phyloP scores from a whole-genome alignment of 148 eudicot genomes.

The Rhododendron henanense region DNA sequence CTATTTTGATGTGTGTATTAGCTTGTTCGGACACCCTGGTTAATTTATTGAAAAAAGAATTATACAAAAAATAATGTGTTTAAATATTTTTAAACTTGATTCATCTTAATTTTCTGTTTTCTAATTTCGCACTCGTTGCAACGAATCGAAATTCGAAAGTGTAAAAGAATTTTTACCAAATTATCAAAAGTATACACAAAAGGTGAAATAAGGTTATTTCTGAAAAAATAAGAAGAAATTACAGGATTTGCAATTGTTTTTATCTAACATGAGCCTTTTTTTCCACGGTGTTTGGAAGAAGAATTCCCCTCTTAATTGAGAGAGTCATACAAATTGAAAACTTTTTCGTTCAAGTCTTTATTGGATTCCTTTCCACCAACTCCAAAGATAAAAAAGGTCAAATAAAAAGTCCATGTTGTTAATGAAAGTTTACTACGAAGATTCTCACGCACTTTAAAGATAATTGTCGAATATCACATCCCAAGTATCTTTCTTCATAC shows the following conservation, averaged over 20 bases:
- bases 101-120: too few species aligned
- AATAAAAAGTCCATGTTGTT: neutral
- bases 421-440: neutral
- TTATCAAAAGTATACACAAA: too few species aligned
- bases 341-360: neutral
- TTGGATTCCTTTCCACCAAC: slow-evolving; percentile 13
- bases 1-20: neutral
- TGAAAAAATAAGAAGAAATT: too few species aligned
- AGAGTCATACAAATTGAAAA: neutral
- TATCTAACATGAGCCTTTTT: neutral
- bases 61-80: neutral
- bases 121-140: too few species aligned
- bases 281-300: neutral
- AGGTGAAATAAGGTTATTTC: too few species aligned
- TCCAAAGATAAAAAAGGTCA: neutral
- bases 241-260: neutral
- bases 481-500: neutral
- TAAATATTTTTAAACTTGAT: neutral
- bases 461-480: neutral
- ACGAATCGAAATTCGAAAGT: too few species aligned
- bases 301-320: neutral
- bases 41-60: too few species aligned
- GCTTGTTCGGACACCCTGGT: too few species aligned
- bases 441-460: neutral
- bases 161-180: too few species aligned